These are phyloP conservation scores for Globisporangium paroecandrum DNA, from an alignment of 352 stramenopile genomes.

Conservation along the genomic window DNA sequence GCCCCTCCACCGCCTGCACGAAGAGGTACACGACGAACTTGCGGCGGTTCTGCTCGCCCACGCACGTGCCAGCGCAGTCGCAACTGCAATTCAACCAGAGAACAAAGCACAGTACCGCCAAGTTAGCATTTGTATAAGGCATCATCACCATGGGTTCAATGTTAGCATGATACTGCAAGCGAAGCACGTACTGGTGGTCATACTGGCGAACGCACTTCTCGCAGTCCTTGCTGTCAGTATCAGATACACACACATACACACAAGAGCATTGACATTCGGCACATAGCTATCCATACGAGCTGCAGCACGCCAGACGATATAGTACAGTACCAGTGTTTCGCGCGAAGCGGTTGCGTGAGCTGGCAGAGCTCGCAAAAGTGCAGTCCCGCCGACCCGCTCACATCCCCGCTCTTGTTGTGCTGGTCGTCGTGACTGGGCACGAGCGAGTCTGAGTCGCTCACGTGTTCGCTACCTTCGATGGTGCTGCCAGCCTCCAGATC, in stretches of 20 bases:
- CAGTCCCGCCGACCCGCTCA: slow-evolving; percentile 11
- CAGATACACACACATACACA: background rate
- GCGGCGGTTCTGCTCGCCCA: slow-evolving; percentile 67
- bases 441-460: slow-evolving; percentile 35
- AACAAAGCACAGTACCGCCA: background rate
- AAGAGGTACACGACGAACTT: slow-evolving; percentile 65
- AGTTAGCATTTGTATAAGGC: slow-evolving; percentile 1
- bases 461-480: slow-evolving; percentile 16
- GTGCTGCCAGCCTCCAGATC: slow-evolving; percentile 22
- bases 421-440: background rate
- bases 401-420: slow-evolving; percentile 1
- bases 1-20: slow-evolving; percentile 49
- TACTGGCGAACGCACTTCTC: slow-evolving; percentile 71
- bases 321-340: slow-evolving; percentile 65
- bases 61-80: slow-evolving; percentile 72
- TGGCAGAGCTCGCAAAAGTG: slow-evolving; percentile 62
- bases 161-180: background rate
- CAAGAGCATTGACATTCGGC: slow-evolving; percentile 1
- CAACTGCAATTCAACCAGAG: slow-evolving; percentile 35
- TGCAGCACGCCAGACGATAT: slow-evolving; percentile 1
- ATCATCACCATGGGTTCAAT: no score
- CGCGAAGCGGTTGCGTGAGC: slow-evolving; percentile 55
- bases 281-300: background rate
- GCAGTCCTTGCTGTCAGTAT: slow-evolving; percentile 57
- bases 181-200: slow-evolving; percentile 66